Base-by-base conservation (phyloP, 2,329 filamentous ascomycete genomes). In the Diaporthe batatas region DNA sequence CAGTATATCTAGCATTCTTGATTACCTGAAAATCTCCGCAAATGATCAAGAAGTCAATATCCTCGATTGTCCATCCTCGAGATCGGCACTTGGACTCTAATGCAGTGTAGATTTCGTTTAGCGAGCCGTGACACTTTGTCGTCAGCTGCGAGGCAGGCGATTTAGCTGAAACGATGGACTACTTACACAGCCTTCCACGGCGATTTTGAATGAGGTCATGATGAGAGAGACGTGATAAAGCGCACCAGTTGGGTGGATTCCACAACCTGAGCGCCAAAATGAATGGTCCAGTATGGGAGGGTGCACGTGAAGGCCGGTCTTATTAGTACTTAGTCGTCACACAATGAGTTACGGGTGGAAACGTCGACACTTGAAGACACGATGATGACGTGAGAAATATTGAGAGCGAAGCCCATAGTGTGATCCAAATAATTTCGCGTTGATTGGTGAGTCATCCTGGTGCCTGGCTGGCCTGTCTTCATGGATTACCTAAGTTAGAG, bases 151-250 rank as follows among this genome's bases (percentile, higher is more conserved):
- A 68, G n/a, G 47, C 25, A 49, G 25, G 18, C 5, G 6, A 49
- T 1, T 23, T 34, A 0, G 36, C 10, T 47, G 25, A 29, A 23
- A 64, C 3, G 59, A 49, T n/a, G 11, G 6, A 18, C 59, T 3
- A 65, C 59, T 65, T 49, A 65, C 59, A 65, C 59, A 65, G 29
- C 59, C 59, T 51, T 49, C 59, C 1, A 65, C 59, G 12, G 59
- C 59, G 11, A 65, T 36, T 51, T 65, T 51, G 21, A 65, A 49
- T 12, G 25, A 3, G 21, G 10, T 6, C 44, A 65, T 65, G 59
- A 64, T n/a, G 39, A 23, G 10, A 32, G 8, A 34, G 18, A 64
- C 42, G 25, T 42, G 42, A 18, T 47, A 32, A 44, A n/a, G 18
- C 4, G 5, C 18, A 64, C 32, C 12, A 47, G 1, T 32, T 34